A percentile compares a stretch with the other conserved stretches of the same genome.
phyloP scores from a whole-genome alignment of 371 early-diverging fungal genomes.

The Sporodiniella umbellata region DNA sequence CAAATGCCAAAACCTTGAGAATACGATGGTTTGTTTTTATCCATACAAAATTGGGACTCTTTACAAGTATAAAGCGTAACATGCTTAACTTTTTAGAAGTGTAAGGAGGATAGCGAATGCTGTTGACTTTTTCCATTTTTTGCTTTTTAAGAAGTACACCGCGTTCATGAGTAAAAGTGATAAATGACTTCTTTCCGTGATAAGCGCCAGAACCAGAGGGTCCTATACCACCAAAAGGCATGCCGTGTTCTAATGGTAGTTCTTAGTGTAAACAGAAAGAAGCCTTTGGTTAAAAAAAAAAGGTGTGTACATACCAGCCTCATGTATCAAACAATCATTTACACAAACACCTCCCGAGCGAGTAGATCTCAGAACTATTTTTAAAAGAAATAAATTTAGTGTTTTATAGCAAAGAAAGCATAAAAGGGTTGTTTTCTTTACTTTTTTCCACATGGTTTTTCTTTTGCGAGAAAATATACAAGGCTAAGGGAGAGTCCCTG shows the following conservation, averaged over 20 bases:
- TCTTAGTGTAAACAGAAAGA: too few relatives aligned
- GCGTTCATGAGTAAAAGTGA: constrained; percentile 73
- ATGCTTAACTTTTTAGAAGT: constrained; percentile 29
- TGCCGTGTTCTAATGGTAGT: constrained; percentile 32
- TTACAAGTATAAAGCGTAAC: constrained; percentile 31
- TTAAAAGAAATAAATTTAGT: too few relatives aligned
- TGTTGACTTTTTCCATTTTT: constrained; percentile 27
- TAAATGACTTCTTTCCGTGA: constrained; percentile 77
- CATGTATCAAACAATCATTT: constrained; percentile 81
- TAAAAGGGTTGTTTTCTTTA: constrained; percentile 7
- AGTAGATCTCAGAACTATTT: constrained; percentile 59
- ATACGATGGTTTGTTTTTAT: constrained; percentile 18
- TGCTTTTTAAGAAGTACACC: constrained; percentile 52
- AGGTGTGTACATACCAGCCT: constrained; percentile 53
- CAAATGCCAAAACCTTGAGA: constrained; percentile 8
- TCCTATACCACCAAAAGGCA: constrained; percentile 97
- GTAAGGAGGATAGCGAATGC: constrained; percentile 66
- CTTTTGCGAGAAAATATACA: constrained; percentile 61
- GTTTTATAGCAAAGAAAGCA: not conserved
- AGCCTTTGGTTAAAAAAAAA: too few relatives aligned
- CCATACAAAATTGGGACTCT: constrained; percentile 30
- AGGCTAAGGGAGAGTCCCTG: constrained; percentile 66
- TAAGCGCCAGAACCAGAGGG: constrained; percentile 86
- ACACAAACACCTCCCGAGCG: constrained; percentile 75
- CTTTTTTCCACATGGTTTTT: constrained; percentile 25